Evolutionary conservation across 208 protist species (phyloP), one percentile per base, ranked within the genome.

Genomic region (Acanthamoeba triangularis): DNA sequence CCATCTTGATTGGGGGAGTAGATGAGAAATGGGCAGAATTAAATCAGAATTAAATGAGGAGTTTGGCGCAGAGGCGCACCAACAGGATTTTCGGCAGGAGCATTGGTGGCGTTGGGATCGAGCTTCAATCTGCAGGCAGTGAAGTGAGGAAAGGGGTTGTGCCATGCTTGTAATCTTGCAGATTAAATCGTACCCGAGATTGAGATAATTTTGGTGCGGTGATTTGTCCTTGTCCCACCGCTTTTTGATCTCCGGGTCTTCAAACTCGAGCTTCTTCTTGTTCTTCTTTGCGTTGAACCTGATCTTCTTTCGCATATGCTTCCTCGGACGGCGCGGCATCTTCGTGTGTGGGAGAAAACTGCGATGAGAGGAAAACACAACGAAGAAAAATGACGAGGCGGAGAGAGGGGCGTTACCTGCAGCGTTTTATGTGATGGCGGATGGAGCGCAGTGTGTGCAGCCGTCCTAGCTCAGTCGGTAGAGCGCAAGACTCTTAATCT

Each of bases 401-500:
- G n/a, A n/a, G n/a, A n/a, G n/a, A n/a, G n/a, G n/a, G n/a, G n/a
- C n/a, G n/a, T n/a, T n/a, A n/a, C n/a, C n/a, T n/a, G n/a, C n/a
- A 67, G 25, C 25, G 25, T 65, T 65, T 5, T 41, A 3, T 41
- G 3, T n/a, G n/a, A n/a, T n/a, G n/a, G n/a, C n/a, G n/a, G n/a
- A n/a, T n/a, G n/a, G n/a, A n/a, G n/a, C n/a, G n/a, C n/a, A n/a
- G n/a, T n/a, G n/a, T n/a, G 37, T 41, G 52, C 1, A 91, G 88
- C 54, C 61, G 88, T 25, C 88, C 54, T 78, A 93, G 88, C 61
- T 69, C 54, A 93, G 65, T 80, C 61, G 65, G 61, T 69, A 93
- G 88, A 93, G 63, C 54, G 88, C 54, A 76, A 93, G 88, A 56
- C n/a, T n/a, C n/a, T n/a, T n/a, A n/a, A n/a, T n/a, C n/a, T n/a